A percentile compares a stretch with the other conserved stretches of the same genome.
Conservation (phyloP, 2,329 filamentous ascomycete species). For the Fusarium nanum region DNA sequence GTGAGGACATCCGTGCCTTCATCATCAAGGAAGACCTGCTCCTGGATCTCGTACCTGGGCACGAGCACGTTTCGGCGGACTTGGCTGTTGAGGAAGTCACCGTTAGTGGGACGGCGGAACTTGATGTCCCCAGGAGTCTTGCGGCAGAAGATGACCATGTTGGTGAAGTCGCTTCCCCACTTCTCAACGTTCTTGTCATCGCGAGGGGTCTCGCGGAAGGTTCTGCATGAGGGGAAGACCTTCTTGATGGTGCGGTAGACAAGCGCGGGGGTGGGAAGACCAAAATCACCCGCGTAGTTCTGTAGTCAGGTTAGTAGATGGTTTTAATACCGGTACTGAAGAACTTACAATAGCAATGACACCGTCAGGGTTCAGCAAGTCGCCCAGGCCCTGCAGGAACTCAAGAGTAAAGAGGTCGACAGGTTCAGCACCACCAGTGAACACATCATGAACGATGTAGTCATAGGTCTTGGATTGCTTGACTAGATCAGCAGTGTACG, state of each 20-base stretch:
- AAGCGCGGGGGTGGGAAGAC: conserved; percentile 78
- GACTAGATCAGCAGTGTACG: conserved; percentile 67
- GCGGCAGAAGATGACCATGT: conserved; percentile 95
- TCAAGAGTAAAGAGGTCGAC: conserved; percentile 87
- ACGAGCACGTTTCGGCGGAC: conserved; percentile 76
- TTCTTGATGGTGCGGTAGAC: conserved; percentile 84
- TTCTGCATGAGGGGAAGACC: conserved; percentile 89
- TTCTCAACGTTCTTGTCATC: conserved; percentile 60
- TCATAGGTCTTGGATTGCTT: conserved; percentile 70
- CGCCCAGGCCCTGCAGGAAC: conserved; percentile 78
- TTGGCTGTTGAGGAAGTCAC: conserved; percentile 78
- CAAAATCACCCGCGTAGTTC: conserved; percentile 95
- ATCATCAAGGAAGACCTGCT: conserved; percentile 58
- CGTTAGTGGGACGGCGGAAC: conserved; percentile 73
- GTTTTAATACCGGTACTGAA: neutral
- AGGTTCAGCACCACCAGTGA: conserved; percentile 95
- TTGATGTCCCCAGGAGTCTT: conserved; percentile 66
- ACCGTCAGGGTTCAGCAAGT: conserved; percentile 80
- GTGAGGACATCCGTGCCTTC: conserved; percentile 66
- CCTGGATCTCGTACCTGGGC: conserved; percentile 77
- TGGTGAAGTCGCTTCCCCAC: conserved; percentile 80
- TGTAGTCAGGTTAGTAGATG: conserved; percentile 52
- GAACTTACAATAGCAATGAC: conserved; percentile 84
- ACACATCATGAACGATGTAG: conserved; percentile 97
- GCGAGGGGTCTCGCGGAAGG: conserved; percentile 82